These are phyloP conservation scores for Malus sieversii DNA, from an alignment of 306 rosid genomes.

Conservation along the genomic window DNA sequence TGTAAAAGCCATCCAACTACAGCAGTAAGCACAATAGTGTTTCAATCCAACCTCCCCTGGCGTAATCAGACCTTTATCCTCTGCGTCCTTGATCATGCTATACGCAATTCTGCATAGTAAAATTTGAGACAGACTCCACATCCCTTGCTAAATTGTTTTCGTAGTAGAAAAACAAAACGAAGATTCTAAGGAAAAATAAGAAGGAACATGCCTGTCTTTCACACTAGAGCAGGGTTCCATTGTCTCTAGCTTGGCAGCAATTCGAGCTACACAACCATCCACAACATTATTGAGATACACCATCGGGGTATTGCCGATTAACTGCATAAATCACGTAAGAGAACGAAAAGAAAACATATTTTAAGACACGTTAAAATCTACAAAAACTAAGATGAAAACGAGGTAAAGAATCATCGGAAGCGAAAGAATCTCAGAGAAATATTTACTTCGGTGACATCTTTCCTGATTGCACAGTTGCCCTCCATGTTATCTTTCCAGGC, in stretches of 20 bases:
- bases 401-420: background rate
- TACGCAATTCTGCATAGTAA: constrained; percentile 43
- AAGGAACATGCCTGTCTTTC: constrained; percentile 46
- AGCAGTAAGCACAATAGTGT: too few species aligned
- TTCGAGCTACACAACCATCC: constrained; percentile 62
- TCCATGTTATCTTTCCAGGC: constrained; percentile 35
- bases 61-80: constrained; percentile 64
- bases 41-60: constrained; percentile 65
- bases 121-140: background rate
- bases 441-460: constrained; percentile 62
- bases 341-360: background rate
- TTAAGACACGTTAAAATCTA: background rate
- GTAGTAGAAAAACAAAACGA: background rate
- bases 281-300: constrained; percentile 61
- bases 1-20: too few species aligned
- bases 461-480: constrained; percentile 50
- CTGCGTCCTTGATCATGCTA: constrained; percentile 85
- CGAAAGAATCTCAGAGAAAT: background rate
- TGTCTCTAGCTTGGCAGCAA: constrained; percentile 72
- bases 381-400: too few species aligned
- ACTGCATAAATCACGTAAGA: constrained; percentile 22
- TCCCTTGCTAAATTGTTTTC: background rate
- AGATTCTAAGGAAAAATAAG: background rate
- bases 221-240: constrained; percentile 76
- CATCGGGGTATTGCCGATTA: constrained; percentile 66